Evolutionary conservation across 2,329 filamentous ascomycete genomes (phyloP).

Genomic region (Boeremia exigua): DNA sequence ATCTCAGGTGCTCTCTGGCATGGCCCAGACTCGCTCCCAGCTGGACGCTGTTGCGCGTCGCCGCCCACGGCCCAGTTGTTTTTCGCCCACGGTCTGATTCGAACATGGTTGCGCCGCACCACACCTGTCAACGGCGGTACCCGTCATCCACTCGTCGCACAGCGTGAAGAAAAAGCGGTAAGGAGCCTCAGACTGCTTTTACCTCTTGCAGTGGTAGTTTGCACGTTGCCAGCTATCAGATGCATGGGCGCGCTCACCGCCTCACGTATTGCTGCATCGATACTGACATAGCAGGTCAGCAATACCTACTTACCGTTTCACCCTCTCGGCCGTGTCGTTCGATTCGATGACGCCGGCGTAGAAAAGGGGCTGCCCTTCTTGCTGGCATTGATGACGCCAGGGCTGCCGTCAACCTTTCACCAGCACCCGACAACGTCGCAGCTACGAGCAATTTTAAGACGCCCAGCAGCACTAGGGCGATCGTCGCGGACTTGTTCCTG

Average conservation of each 20-base stretch:
- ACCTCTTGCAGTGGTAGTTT: constrained; percentile 39
- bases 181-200: constrained; percentile 30
- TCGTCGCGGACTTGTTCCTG: constrained; percentile 47
- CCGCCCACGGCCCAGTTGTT: constrained; percentile 38
- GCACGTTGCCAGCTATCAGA: constrained; percentile 26
- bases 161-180: constrained; percentile 45
- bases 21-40: constrained; percentile 7
- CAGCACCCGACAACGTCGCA: constrained; percentile 22
- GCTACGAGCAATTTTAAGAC: constrained; percentile 37
- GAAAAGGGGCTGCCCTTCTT: constrained; percentile 32
- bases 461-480: constrained; percentile 32
- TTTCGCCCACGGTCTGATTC: constrained; percentile 18
- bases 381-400: constrained; percentile 31
- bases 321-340: constrained; percentile 24
- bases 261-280: constrained; percentile 22
- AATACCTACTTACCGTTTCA: constrained; percentile 14
- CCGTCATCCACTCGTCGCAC: constrained; percentile 26
- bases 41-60: constrained; percentile 35
- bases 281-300: constrained; percentile 27
- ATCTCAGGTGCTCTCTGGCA: constrained; percentile 3
- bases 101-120: constrained; percentile 27
- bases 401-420: constrained; percentile 24
- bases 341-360: constrained; percentile 35
- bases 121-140: constrained; percentile 27
- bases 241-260: constrained; percentile 36